Evolutionary conservation across 495 filamentous ascomycete genomes (phyloP).

Genomic region (Acidomyces sp.): DNA sequence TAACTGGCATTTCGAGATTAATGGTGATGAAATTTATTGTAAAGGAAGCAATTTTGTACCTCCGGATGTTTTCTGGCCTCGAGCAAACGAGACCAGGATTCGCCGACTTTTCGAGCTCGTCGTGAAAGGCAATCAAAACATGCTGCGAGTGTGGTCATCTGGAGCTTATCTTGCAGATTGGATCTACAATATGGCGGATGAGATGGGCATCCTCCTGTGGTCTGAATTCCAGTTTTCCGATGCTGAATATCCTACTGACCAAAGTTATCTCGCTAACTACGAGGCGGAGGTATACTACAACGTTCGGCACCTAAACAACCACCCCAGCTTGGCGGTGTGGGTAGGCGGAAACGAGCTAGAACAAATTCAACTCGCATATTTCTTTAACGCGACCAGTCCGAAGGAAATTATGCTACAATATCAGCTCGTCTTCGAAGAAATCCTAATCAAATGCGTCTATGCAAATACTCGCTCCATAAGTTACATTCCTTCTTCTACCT

Average conservation of each 20-base stretch:
- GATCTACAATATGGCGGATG: conserved; percentile 56
- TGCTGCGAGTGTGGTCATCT: conserved; percentile 56
- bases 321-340: conserved; percentile 56
- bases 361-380: too few species aligned
- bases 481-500: conserved; percentile 55
- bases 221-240: conserved; percentile 57
- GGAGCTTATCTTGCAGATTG: conserved; percentile 54
- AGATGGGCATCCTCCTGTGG: conserved; percentile 49
- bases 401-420: too few species aligned
- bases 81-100: conserved; percentile 43
- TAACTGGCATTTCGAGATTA: conserved; percentile 60
- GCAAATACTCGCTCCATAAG: conserved; percentile 53
- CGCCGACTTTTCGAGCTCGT: conserved; percentile 43
- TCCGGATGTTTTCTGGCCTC: conserved; percentile 53
- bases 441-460: too few species aligned
- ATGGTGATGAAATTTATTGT: conserved; percentile 54
- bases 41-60: conserved; percentile 56
- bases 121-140: conserved; percentile 50
- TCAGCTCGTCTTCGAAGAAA: too few species aligned
- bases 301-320: conserved; percentile 50
- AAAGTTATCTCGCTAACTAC: conserved; percentile 45
- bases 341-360: conserved; percentile 50
- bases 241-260: conserved; percentile 46
- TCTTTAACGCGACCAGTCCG: too few species aligned
- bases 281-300: conserved; percentile 48